Evolutionary conservation across 805 yeast species (phyloP).

Genomic region (Candida fluviatilis): DNA sequence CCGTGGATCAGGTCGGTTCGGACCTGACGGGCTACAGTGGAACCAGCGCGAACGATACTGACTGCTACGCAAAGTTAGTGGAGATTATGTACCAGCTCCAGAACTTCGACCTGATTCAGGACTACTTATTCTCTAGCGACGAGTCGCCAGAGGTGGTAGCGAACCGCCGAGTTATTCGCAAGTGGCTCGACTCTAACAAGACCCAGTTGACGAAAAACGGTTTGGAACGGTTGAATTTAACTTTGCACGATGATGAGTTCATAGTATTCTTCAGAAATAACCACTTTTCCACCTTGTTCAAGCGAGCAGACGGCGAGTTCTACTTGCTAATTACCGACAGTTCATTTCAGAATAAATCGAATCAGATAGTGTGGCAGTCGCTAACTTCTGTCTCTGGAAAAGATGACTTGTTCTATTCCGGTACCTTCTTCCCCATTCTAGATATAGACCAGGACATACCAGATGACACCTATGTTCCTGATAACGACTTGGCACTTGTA

Average conservation of each 20-base stretch:
- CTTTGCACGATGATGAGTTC: constrained; percentile 49
- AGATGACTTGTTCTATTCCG: constrained; percentile 67
- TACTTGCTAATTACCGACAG: constrained; percentile 71
- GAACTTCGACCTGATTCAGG: constrained; percentile 55
- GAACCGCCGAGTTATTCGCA: constrained; percentile 16
- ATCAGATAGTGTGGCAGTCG: constrained; percentile 76
- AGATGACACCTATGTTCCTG: constrained; percentile 9
- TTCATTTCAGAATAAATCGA: constrained; percentile 48
- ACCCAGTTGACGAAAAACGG: constrained; percentile 80
- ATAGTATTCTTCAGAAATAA: constrained; percentile 84
- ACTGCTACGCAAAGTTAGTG: constrained; percentile 13
- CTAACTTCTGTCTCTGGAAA: constrained; percentile 62
- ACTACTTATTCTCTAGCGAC: constrained; percentile 37
- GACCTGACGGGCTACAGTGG: constrained; percentile 3
- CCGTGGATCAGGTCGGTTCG: constrained; percentile 38
- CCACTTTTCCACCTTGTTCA: constrained; percentile 73
- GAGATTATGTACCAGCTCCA: constrained; percentile 19
- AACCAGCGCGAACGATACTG: constrained; percentile 4
- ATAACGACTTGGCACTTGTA: constrained; percentile 30
- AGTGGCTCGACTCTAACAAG: constrained; percentile 53
- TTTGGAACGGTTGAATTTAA: constrained; percentile 39
- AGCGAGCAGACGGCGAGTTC: constrained; percentile 43
- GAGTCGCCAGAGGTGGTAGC: constrained; percentile 7
- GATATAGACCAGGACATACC: constrained; percentile 16
- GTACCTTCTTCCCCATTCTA: constrained; percentile 51